Conservation (phyloP, 1,284 basidiomycete species). For the Inonotus obliquus region DNA sequence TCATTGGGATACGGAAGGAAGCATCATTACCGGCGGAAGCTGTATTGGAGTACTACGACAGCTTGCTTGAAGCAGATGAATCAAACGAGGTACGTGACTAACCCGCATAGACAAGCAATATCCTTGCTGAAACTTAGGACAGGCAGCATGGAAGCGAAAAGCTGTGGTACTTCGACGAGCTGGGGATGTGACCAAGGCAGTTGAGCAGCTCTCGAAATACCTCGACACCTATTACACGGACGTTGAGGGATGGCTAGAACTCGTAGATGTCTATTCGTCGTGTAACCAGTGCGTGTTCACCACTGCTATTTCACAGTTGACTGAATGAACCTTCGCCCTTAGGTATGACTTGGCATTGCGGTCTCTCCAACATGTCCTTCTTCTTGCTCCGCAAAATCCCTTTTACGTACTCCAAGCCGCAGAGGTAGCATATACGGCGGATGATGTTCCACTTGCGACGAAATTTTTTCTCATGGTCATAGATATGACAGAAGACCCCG, state of each 20-base stretch:
- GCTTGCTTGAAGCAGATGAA: slow-evolving; percentile 63
- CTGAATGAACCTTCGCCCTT: neutral
- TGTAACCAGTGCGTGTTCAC: slow-evolving; percentile 60
- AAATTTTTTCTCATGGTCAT: slow-evolving; percentile 80
- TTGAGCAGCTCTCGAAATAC: slow-evolving; percentile 73
- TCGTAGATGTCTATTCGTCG: slow-evolving; percentile 84
- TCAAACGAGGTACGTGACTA: slow-evolving; percentile 65
- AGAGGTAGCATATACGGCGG: slow-evolving; percentile 81
- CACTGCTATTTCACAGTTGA: neutral
- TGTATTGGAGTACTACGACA: slow-evolving; percentile 67
- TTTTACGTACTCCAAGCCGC: slow-evolving; percentile 81
- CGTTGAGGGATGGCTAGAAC: slow-evolving; percentile 87
- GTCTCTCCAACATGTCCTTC: slow-evolving; percentile 75
- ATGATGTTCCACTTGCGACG: slow-evolving; percentile 70
- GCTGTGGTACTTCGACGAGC: slow-evolving; percentile 65
- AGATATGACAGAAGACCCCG: slow-evolving; percentile 76
- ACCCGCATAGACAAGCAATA: neutral
- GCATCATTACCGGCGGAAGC: slow-evolving; percentile 58
- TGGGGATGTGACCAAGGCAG: slow-evolving; percentile 61
- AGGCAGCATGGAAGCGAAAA: slow-evolving; percentile 83
- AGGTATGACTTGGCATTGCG: slow-evolving; percentile 68
- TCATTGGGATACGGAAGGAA: slow-evolving; percentile 87
- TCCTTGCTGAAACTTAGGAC: slow-evolving; percentile 2
- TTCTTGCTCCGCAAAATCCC: slow-evolving; percentile 82
- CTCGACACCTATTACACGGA: slow-evolving; percentile 94